phyloP scores from a whole-genome alignment of 495 filamentous ascomycete genomes.

The Talaromyces nanjingensis region DNA sequence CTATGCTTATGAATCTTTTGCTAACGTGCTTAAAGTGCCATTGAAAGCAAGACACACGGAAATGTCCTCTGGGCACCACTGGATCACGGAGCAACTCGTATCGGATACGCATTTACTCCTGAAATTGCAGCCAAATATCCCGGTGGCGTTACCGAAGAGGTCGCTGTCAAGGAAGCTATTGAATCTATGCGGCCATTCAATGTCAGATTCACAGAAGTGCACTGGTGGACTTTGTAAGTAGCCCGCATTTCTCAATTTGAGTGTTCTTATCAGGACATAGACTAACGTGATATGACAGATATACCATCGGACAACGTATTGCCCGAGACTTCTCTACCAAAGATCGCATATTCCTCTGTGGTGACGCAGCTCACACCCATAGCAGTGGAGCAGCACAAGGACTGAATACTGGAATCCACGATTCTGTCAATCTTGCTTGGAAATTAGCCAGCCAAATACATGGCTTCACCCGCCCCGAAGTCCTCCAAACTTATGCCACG shows the following conservation, averaged over 20 bases:
- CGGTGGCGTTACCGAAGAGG: conserved; percentile 17
- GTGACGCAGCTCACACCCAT: conserved; percentile 45
- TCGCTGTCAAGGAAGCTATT: conserved; percentile 33
- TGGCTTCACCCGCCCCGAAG: conserved; percentile 13
- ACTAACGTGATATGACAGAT: not conserved
- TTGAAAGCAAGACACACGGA: conserved; percentile 44
- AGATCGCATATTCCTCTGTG: conserved; percentile 36
- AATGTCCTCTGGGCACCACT: conserved; percentile 45
- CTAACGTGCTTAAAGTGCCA: conserved; percentile 9
- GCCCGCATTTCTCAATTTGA: conserved; percentile 17
- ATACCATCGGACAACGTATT: conserved; percentile 19
- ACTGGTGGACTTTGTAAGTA: conserved; percentile 51
- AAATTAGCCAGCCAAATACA: conserved; percentile 35
- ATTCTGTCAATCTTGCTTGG: conserved; percentile 43
- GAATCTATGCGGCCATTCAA: conserved; percentile 39
- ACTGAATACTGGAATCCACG: conserved; percentile 45
- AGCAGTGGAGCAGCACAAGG: conserved; percentile 41
- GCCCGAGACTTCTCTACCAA: conserved; percentile 34
- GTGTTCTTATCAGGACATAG: not conserved
- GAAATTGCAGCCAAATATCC: conserved; percentile 34
- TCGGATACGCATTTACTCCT: conserved; percentile 47
- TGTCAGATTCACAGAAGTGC: conserved; percentile 35
- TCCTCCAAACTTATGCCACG: not conserved
- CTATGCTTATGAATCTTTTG: not conserved
- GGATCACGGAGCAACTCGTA: conserved; percentile 40